Percentiles rank a stretch among this genome's conserved stretches.
These are phyloP conservation scores for Globomyces sp. DNA, from an alignment of 371 early-diverging fungal genomes.

Conservation along the genomic window DNA sequence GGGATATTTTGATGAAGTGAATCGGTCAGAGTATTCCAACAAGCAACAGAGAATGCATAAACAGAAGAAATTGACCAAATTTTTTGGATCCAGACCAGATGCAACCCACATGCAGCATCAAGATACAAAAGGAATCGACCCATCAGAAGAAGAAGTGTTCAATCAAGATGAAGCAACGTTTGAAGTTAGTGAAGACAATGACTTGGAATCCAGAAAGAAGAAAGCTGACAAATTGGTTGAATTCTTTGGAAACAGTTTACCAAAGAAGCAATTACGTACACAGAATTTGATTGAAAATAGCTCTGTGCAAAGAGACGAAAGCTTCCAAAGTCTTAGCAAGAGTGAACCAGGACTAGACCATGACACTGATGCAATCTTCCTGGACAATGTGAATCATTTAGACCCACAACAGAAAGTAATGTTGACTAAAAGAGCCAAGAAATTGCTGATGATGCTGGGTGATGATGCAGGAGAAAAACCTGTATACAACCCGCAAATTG, in stretches of 20 bases:
- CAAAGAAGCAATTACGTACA: conserved; percentile 20
- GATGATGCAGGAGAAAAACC: conserved; percentile 37
- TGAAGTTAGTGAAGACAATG: not conserved
- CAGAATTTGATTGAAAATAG: conserved; percentile 24
- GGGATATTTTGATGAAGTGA: conserved; percentile 35
- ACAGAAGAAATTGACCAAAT: conserved; percentile 51
- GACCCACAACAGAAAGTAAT: conserved; percentile 28
- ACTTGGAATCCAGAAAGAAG: conserved; percentile 21
- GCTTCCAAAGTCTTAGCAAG: not conserved
- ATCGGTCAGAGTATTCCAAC: conserved; percentile 28
- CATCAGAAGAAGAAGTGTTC: not conserved
- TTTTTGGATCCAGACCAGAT: conserved; percentile 44
- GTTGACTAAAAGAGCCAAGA: conserved; percentile 41
- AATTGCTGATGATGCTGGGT: conserved; percentile 40
- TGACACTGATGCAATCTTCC: not conserved
- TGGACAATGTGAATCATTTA: conserved; percentile 42
- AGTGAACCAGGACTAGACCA: conserved; percentile 7
- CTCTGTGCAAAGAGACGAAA: not conserved
- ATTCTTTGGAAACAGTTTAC: conserved; percentile 45
- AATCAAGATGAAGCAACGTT: not conserved
- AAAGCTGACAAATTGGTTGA: conserved; percentile 46
- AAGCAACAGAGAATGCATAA: conserved; percentile 38
- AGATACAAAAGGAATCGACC: not conserved
- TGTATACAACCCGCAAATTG: conserved; percentile 15
- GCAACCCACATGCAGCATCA: conserved; percentile 36